Evolutionary conservation across 805 yeast genomes (phyloP).

Genomic region (Blastobotrys attinorum): DNA sequence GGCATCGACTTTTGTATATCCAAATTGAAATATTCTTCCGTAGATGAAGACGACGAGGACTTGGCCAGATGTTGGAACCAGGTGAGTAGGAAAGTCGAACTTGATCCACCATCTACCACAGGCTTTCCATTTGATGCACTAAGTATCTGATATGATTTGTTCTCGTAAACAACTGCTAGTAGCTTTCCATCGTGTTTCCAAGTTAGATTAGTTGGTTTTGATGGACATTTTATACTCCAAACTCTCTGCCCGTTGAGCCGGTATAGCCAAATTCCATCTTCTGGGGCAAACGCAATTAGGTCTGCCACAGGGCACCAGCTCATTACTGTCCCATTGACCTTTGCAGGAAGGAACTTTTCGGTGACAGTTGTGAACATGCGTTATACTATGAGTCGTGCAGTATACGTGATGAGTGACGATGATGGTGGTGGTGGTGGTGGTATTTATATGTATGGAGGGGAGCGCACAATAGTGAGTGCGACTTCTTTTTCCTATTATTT

Average conservation of each 20-base stretch:
- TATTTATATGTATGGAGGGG: too few relatives aligned
- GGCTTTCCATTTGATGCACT: slow-evolving; percentile 41
- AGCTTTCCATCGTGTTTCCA: slow-evolving; percentile 36
- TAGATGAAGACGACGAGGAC: too few relatives aligned
- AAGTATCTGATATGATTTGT: slow-evolving; percentile 36
- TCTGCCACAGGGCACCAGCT: slow-evolving; percentile 45
- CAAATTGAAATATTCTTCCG: slow-evolving; percentile 18
- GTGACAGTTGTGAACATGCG: slow-evolving; percentile 3
- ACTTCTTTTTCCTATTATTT: too few relatives aligned
- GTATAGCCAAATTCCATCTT: slow-evolving; percentile 40
- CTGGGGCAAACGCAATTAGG: slow-evolving; percentile 39
- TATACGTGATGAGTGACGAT: too few relatives aligned
- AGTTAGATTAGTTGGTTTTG: slow-evolving; percentile 10
- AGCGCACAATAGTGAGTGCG: too few relatives aligned
- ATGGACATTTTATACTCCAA: slow-evolving; percentile 37
- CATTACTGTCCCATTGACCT: slow-evolving; percentile 21
- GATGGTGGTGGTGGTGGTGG: too few relatives aligned
- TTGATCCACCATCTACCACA: slow-evolving; percentile 13
- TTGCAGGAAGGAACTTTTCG: slow-evolving; percentile 14
- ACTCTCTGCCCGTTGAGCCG: slow-evolving; percentile 47
- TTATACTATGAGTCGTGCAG: background rate
- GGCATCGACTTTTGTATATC: slow-evolving; percentile 24
- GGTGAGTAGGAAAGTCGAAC: background rate
- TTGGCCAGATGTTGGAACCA: slow-evolving; percentile 1
- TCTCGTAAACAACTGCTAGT: slow-evolving; percentile 40